These are phyloP conservation scores for Dactylis glomerata DNA, from an alignment of 176 grass and related monocot genomes.

Conservation along the genomic window DNA sequence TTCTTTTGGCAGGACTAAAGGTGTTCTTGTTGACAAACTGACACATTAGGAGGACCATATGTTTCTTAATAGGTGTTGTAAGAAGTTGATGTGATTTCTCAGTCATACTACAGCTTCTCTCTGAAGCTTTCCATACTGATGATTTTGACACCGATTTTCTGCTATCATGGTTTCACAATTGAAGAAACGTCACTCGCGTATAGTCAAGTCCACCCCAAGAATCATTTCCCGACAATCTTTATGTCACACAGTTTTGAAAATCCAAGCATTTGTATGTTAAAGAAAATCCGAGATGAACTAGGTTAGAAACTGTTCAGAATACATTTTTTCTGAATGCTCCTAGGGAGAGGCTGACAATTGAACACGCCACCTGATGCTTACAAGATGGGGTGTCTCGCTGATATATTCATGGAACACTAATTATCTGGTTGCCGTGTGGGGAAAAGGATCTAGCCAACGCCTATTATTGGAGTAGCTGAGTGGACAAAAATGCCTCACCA, in stretches of 20 bases:
- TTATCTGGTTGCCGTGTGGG: constrained; percentile 28
- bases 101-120: constrained; percentile 19
- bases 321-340: not conserved
- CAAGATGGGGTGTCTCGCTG: constrained; percentile 22
- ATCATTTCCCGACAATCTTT: no score
- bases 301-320: not conserved
- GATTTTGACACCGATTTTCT: not conserved
- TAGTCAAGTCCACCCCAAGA: not conserved
- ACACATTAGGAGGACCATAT: constrained; percentile 29
- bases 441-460: not conserved
- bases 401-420: not conserved
- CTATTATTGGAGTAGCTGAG: constrained; percentile 26
- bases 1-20: constrained; percentile 38
- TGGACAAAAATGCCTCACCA: constrained; percentile 34
- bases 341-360: constrained; percentile 28
- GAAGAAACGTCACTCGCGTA: not conserved
- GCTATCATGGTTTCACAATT: not conserved
- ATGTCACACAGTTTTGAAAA: not conserved
- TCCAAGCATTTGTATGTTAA: not conserved
- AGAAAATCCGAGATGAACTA: not conserved
- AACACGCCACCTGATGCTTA: constrained; percentile 25
- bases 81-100: constrained; percentile 38
- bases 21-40: constrained; percentile 32
- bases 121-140: constrained; percentile 32
- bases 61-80: constrained; percentile 44